Evolutionary conservation across 2,329 filamentous ascomycete genomes (phyloP).

Genomic region (Dactylellina leptospora): DNA sequence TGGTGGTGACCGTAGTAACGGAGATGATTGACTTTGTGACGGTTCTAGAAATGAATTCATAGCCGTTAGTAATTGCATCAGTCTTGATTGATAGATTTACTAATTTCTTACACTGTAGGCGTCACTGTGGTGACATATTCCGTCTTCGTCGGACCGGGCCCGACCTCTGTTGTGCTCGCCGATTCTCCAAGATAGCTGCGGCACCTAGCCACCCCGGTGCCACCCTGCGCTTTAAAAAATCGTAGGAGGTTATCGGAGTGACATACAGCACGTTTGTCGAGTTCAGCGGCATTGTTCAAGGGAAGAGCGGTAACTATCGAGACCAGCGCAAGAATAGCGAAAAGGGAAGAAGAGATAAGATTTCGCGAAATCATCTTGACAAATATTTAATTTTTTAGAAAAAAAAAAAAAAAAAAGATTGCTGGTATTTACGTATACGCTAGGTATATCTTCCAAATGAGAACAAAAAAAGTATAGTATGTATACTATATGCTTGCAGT

Average conservation of each 20-base stretch:
- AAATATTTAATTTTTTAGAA: neutral
- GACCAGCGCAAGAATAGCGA: constrained; percentile 26
- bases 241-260: constrained; percentile 8
- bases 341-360: constrained; percentile 12
- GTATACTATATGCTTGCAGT: too few relatives aligned
- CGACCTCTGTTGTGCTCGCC: neutral
- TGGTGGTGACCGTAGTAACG: constrained; percentile 10
- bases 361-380: constrained; percentile 36
- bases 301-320: constrained; percentile 32
- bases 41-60: constrained; percentile 7
- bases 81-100: neutral
- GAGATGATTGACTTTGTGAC: constrained; percentile 10
- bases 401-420: neutral
- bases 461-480: too few relatives aligned
- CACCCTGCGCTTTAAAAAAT: neutral
- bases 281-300: constrained; percentile 24
- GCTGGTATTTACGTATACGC: too few relatives aligned
- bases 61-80: neutral
- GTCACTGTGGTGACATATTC: constrained; percentile 15
- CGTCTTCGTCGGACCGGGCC: constrained; percentile 8
- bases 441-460: too few relatives aligned
- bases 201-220: neutral
- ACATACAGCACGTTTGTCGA: constrained; percentile 28
- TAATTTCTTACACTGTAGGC: constrained; percentile 17
- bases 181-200: constrained; percentile 12